Evolutionary conservation across 225 moss, liverwort and hornwort genomes (phyloP).

Genomic region (Thuidium tamariscinum): DNA sequence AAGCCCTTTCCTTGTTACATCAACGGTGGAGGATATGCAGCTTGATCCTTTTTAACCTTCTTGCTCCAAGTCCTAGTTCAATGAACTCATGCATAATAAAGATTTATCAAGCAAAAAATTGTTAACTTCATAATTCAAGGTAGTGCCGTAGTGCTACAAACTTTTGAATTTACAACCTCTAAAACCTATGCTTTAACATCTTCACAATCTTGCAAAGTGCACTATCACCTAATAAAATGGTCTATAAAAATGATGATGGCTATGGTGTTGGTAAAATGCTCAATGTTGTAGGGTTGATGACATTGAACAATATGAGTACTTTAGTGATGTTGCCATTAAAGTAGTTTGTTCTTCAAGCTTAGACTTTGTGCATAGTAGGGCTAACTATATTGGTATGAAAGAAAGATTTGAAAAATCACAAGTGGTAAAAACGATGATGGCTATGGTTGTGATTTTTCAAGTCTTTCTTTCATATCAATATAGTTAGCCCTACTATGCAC

Average conservation of each 20-base stretch:
- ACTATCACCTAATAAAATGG: not conserved
- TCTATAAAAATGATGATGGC: not conserved
- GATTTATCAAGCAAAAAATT: not conserved
- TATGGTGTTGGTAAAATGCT: no score
- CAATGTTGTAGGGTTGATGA: no score
- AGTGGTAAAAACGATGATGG: no score
- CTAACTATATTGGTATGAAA: no score
- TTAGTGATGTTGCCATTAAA: no score
- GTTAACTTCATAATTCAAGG: no score
- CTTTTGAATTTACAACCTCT: not conserved
- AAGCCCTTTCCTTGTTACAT: not conserved
- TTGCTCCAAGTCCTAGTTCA: not conserved
- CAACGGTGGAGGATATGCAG: not conserved
- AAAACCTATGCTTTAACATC: not conserved
- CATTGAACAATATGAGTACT: no score
- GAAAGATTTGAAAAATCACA: no score
- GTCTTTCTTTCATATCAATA: not conserved
- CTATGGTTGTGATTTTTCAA: not conserved
- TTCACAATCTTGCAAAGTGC: not conserved
- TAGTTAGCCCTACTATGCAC: not conserved
- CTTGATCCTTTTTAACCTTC: not conserved
- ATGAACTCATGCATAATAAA: not conserved
- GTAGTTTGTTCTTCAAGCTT: no score
- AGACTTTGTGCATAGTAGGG: no score
- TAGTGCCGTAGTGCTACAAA: fast-evolving